Conservation (phyloP, 768 basidiomycete genomes). For the Austroboletus eburneus region DNA sequence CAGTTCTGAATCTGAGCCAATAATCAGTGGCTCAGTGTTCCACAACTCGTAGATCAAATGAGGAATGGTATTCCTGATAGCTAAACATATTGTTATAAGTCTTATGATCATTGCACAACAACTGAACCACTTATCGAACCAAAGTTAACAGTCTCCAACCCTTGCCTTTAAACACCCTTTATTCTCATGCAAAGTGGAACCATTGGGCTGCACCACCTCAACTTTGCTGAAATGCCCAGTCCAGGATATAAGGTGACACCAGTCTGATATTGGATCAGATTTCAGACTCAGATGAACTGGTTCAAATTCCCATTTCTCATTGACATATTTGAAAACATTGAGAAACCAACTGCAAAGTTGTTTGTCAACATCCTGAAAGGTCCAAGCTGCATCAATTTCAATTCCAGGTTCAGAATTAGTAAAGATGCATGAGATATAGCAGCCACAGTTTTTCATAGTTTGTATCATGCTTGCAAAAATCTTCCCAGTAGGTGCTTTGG, state of each 20-base stretch:
- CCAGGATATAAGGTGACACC: background rate
- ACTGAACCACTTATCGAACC: too few species aligned
- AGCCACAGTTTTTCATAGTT: background rate
- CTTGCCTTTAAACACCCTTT: background rate
- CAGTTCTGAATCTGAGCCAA: too few species aligned
- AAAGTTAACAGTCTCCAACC: background rate
- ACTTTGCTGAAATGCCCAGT: background rate
- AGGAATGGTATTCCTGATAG: too few species aligned
- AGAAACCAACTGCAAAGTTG: background rate
- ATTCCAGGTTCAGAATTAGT: background rate
- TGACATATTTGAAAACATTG: background rate
- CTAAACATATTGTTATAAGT: too few species aligned
- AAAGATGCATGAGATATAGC: background rate
- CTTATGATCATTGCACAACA: too few species aligned
- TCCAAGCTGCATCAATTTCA: background rate
- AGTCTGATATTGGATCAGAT: background rate
- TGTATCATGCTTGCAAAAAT: background rate
- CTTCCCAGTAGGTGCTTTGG: background rate
- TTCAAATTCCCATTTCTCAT: background rate
- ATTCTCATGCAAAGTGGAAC: background rate
- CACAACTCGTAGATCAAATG: too few species aligned
- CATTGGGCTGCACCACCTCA: background rate
- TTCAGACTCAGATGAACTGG: background rate
- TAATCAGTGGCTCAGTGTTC: too few species aligned
- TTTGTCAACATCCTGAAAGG: background rate